phyloP scores from a whole-genome alignment of 2,329 filamentous ascomycete genomes.

The Clarireedia homoeocarpa region DNA sequence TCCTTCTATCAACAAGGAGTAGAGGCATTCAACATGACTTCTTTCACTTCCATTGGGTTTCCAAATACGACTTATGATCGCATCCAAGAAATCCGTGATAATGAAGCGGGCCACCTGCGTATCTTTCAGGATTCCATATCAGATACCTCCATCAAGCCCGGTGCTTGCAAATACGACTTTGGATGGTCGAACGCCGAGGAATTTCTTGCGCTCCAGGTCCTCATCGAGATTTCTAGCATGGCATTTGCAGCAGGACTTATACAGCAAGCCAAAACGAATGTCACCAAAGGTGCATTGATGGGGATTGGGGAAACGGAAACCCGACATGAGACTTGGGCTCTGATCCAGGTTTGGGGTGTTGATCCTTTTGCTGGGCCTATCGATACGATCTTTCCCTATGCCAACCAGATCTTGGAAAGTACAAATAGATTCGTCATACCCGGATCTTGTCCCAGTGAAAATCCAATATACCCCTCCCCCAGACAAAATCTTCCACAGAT shows the following conservation, averaged over 20 bases:
- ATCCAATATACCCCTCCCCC: slow-evolving; percentile 33
- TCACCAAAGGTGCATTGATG: slow-evolving; percentile 32
- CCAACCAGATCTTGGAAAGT: slow-evolving; percentile 34
- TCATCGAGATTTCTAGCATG: slow-evolving; percentile 34
- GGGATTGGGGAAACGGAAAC: slow-evolving; percentile 33
- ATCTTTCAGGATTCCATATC: slow-evolving; percentile 39
- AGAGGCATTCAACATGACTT: slow-evolving; percentile 32
- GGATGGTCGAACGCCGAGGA: slow-evolving; percentile 17
- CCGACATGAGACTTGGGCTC: slow-evolving; percentile 35
- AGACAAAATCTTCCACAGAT: slow-evolving; percentile 31
- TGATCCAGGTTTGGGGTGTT: slow-evolving; percentile 35
- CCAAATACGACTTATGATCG: slow-evolving; percentile 35
- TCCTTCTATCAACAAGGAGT: slow-evolving; percentile 37
- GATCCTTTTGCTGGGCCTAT: slow-evolving; percentile 35
- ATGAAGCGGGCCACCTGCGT: slow-evolving; percentile 37
- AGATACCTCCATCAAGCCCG: slow-evolving; percentile 35
- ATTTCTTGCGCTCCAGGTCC: slow-evolving; percentile 29
- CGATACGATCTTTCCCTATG: slow-evolving; percentile 36
- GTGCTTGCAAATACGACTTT: slow-evolving; percentile 30
- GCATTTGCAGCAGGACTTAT: slow-evolving; percentile 34
- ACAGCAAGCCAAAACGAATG: slow-evolving; percentile 28
- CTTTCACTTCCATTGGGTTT: slow-evolving; percentile 31
- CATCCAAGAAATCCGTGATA: slow-evolving; percentile 36
- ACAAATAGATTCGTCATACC: slow-evolving; percentile 30
- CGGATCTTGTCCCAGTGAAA: slow-evolving; percentile 30